Base-by-base conservation (phyloP, 805 yeast species). In the Metschnikowia amazonensis region DNA sequence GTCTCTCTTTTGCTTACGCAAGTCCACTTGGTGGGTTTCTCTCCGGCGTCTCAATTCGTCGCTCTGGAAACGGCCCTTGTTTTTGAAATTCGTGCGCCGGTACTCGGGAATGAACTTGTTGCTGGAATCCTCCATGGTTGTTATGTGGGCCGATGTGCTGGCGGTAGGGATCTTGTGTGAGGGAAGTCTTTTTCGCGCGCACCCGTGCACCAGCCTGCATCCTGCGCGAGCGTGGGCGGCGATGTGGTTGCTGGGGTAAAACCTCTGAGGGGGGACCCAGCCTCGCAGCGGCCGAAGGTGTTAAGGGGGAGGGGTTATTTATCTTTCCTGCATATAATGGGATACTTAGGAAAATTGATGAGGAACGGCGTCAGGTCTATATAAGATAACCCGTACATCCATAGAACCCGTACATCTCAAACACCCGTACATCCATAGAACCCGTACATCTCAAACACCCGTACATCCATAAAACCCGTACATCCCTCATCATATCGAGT, bases 21-120 rank as follows among this genome's bases (percentile, higher is more conserved):
- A 77, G 65, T 90, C 98, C 49, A 94, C 95, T 69, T 92, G 97
- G 60, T 92, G 97, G 47, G 87, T 95, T 67, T 92, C 99, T 67
- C 98, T 85, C 66, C 99, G 86, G 68, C 98, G 89, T 69, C 99
- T 87, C 59, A 94, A 81, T 75, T 94, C 99, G 65, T 94, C 99
- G 48, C 89, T 88, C 60, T 86, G 86, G 64, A 94, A 94, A 63
- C 95, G 81, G 52, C 94, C 89, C 66, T 90, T 88, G 74, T 94
- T 92, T 67, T 94, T 94, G 76, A 87, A 94, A 63, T 85, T 88
- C 34, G 97, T 89, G 69, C 97, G 88, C 70, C 99, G 89, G 69
- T 92, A 92, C 69, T 94, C 98, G 38, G 99, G 99, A 49, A 94
- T 87, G 68, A 88, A 92, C 70, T 90, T 85, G 58, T 76, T 76